Evolutionary conservation across 805 yeast genomes (phyloP).

Genomic region (Candida vartiovaarae): DNA sequence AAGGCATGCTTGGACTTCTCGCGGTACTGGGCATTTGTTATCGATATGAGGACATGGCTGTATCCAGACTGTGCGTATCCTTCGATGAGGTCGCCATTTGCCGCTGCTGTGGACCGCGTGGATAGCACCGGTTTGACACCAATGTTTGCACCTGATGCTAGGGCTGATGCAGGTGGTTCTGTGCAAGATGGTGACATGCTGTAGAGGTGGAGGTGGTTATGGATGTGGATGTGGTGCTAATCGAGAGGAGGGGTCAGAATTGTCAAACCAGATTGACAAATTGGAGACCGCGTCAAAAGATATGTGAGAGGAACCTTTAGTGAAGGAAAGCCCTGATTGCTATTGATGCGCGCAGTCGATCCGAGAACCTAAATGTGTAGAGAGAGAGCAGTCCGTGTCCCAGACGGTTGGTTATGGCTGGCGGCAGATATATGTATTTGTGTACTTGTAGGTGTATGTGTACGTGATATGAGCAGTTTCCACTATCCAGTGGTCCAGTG

Average conservation of each 20-base stretch:
- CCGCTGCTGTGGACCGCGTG: slow-evolving; percentile 24
- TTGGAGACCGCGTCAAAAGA: too few species aligned
- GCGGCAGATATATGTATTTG: too few species aligned
- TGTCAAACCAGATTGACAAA: too few species aligned
- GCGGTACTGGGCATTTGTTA: slow-evolving; percentile 45
- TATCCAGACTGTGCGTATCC: slow-evolving; percentile 33
- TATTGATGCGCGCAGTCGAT: too few species aligned
- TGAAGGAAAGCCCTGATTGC: too few species aligned
- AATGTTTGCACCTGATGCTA: slow-evolving; percentile 16
- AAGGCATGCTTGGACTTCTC: slow-evolving; percentile 35
- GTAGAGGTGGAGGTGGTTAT: background rate
- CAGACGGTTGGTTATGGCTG: too few species aligned
- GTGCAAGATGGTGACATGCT: background rate
- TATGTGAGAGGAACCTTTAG: too few species aligned
- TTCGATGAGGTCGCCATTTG: slow-evolving; percentile 24
- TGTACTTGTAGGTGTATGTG: too few species aligned
- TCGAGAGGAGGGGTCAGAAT: too few species aligned
- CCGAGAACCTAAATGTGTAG: too few species aligned
- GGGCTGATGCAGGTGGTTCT: slow-evolving; percentile 3
- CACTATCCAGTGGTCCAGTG: background rate
- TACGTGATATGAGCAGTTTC: background rate
- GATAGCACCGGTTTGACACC: slow-evolving; percentile 42
- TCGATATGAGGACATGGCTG: slow-evolving; percentile 45
- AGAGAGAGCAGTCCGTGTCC: too few species aligned
- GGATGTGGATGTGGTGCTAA: too few species aligned